phyloP scores from a whole-genome alignment of 495 filamentous ascomycete species.

The Penicillium parvum region DNA sequence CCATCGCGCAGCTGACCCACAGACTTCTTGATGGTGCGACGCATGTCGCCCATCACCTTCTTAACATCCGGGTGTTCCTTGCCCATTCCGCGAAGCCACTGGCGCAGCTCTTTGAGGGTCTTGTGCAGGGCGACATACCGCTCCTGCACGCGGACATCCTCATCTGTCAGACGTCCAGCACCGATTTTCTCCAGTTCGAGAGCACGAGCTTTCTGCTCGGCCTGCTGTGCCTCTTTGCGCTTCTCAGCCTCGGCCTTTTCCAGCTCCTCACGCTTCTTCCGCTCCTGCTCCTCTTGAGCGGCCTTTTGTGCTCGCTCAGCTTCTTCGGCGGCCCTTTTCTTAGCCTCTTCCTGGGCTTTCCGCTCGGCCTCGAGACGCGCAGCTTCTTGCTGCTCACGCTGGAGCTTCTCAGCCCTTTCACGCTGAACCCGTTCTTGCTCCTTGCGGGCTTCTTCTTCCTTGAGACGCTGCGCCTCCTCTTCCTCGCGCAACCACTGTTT shows the following conservation, averaged over 20 bases:
- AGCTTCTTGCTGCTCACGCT: slow-evolving; percentile 35
- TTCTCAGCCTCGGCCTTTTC: slow-evolving; percentile 37
- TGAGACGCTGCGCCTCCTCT: slow-evolving; percentile 31
- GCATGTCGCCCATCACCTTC: slow-evolving; percentile 64
- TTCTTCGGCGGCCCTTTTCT: slow-evolving; percentile 33
- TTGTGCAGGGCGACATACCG: slow-evolving; percentile 67
- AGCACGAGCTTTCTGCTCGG: slow-evolving; percentile 27
- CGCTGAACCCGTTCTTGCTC: slow-evolving; percentile 37
- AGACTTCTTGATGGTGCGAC: slow-evolving; percentile 64
- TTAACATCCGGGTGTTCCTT: slow-evolving; percentile 57
- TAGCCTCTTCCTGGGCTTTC: slow-evolving; percentile 39
- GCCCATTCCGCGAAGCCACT: slow-evolving; percentile 42
- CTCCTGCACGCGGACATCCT: slow-evolving; percentile 46
- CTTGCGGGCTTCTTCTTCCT: slow-evolving; percentile 32
- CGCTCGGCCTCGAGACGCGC: slow-evolving; percentile 41
- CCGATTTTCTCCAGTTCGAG: slow-evolving; percentile 30
- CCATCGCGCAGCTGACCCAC: slow-evolving; percentile 69
- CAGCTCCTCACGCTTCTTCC: slow-evolving; percentile 50
- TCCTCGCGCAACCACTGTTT: slow-evolving; percentile 32
- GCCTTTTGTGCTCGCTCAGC: slow-evolving; percentile 40
- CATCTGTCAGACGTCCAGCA: slow-evolving; percentile 17
- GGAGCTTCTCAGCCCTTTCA: slow-evolving; percentile 34
- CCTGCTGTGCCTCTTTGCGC: slow-evolving; percentile 33
- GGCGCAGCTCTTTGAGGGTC: slow-evolving; percentile 67
- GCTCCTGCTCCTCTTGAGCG: slow-evolving; percentile 47